Conservation (phyloP, 2,329 filamentous ascomycete species). For the Corynespora cassiicola region DNA sequence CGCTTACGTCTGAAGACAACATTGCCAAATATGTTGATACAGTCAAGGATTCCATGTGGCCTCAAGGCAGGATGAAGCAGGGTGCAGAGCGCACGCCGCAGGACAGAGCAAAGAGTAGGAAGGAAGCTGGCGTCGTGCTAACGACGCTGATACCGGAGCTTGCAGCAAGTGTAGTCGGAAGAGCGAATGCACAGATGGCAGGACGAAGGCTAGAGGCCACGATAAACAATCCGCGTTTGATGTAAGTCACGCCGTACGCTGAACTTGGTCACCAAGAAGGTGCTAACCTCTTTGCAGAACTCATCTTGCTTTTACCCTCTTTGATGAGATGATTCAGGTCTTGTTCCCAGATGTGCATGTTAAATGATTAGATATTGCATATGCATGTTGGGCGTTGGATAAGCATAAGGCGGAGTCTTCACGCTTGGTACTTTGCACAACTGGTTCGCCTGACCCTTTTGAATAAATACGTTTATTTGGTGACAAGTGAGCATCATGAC, state of each 20-base stretch:
- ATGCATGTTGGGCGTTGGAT: constrained; percentile 1
- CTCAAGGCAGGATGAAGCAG: constrained; percentile 65
- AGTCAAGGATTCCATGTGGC: constrained; percentile 83
- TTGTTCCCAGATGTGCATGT: constrained; percentile 47
- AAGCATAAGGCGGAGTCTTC: too few species aligned
- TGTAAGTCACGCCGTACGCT: constrained; percentile 65
- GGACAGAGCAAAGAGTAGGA: constrained; percentile 81
- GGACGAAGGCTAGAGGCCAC: constrained; percentile 88
- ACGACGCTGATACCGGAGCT: constrained; percentile 90
- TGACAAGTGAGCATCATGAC: too few species aligned
- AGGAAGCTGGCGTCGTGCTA: constrained; percentile 87
- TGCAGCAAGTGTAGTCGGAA: constrained; percentile 89
- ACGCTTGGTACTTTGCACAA: too few species aligned
- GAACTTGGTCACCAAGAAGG: not conserved
- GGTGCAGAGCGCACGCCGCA: constrained; percentile 65
- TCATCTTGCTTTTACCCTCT: constrained; percentile 57
- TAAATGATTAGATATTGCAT: constrained; percentile 15
- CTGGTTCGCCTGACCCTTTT: too few species aligned
- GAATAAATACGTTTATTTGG: too few species aligned
- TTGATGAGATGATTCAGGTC: constrained; percentile 56
- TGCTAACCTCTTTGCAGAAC: constrained; percentile 47
- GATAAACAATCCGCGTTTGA: constrained; percentile 87
- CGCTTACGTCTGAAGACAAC: constrained; percentile 77
- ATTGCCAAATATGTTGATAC: constrained; percentile 77
- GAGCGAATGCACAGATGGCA: constrained; percentile 88